These are phyloP conservation scores for Helotiales sp. DNA, from an alignment of 2,329 filamentous ascomycete species.

Conservation along the genomic window DNA sequence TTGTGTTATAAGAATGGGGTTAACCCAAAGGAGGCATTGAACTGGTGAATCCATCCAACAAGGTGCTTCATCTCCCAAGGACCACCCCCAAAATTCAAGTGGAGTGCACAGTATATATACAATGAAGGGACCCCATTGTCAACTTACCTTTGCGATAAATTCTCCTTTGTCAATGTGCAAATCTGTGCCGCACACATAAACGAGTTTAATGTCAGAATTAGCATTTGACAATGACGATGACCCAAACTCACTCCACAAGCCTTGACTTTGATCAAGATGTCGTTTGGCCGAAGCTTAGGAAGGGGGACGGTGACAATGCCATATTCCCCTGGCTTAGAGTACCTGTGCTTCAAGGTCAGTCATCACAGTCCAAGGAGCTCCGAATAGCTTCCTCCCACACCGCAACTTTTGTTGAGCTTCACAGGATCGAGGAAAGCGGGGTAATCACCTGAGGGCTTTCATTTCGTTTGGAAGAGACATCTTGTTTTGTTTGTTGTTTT, in stretches of 20 bases:
- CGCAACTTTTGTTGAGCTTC: slow-evolving; percentile 18
- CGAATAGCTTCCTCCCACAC: slow-evolving; percentile 3
- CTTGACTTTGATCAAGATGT: slow-evolving; percentile 64
- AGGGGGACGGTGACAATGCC: slow-evolving; percentile 66
- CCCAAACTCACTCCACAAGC: slow-evolving; percentile 65
- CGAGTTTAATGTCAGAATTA: neutral
- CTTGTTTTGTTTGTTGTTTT: slow-evolving; percentile 16
- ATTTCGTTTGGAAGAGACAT: slow-evolving; percentile 51
- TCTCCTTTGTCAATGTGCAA: slow-evolving; percentile 71
- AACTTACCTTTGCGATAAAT: slow-evolving; percentile 59
- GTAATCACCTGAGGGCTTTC: slow-evolving; percentile 63
- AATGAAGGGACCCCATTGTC: slow-evolving; percentile 12
- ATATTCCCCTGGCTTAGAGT: slow-evolving; percentile 66
- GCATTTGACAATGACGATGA: neutral
- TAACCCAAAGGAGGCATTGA: slow-evolving; percentile 14
- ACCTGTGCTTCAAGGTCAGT: slow-evolving; percentile 45
- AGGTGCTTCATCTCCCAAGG: slow-evolving; percentile 24
- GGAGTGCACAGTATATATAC: slow-evolving; percentile 27
- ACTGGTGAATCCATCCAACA: slow-evolving; percentile 37
- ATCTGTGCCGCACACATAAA: slow-evolving; percentile 42
- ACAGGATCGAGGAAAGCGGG: slow-evolving; percentile 21
- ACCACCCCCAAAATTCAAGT: slow-evolving; percentile 15
- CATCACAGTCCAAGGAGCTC: neutral
- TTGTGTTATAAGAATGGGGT: slow-evolving; percentile 4
- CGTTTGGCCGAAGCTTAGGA: slow-evolving; percentile 48